These are phyloP conservation scores for Naganishia sp. DNA, from an alignment of 1,284 basidiomycete genomes.

Conservation along the genomic window DNA sequence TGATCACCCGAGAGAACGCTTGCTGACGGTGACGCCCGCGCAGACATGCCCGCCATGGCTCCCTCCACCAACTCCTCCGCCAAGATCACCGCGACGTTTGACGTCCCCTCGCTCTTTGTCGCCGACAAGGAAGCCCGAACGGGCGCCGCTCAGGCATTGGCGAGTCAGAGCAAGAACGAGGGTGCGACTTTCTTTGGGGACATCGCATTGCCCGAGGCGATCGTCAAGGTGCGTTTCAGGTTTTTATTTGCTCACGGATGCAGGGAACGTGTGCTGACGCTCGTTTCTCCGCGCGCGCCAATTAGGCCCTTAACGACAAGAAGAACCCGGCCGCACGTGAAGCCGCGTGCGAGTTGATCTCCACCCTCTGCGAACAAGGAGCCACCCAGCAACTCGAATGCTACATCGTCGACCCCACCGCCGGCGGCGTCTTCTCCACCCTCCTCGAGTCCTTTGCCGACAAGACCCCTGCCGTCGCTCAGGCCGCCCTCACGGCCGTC, in stretches of 20 bases:
- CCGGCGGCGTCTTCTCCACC: constrained; percentile 71
- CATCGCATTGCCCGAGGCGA: constrained; percentile 75
- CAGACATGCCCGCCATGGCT: constrained; percentile 32
- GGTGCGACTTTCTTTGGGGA: constrained; percentile 78
- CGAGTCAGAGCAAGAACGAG: constrained; percentile 74
- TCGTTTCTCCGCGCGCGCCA: neutral
- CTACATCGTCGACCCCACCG: constrained; percentile 70
- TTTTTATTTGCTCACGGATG: too few relatives aligned
- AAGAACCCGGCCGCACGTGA: constrained; percentile 57
- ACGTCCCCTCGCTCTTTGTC: constrained; percentile 53
- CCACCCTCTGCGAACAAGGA: constrained; percentile 69
- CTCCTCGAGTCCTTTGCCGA: constrained; percentile 88
- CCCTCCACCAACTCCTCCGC: constrained; percentile 26
- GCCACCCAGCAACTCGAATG: constrained; percentile 86
- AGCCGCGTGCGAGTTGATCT: constrained; percentile 51
- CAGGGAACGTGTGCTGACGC: constrained; percentile 4
- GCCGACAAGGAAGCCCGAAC: constrained; percentile 62
- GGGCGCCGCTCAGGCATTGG: constrained; percentile 69
- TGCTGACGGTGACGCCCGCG: too few relatives aligned
- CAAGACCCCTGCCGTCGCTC: constrained; percentile 71
- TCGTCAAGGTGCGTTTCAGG: constrained; percentile 62
- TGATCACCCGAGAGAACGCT: too few relatives aligned
- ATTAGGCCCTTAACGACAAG: constrained; percentile 60
- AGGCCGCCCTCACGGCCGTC: constrained; percentile 82
- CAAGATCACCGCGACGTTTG: constrained; percentile 45